A percentile compares a stretch with the other conserved stretches of the same genome.
phyloP scores from a whole-genome alignment of 1,139 yeast species.

The Candida gigantensis region DNA sequence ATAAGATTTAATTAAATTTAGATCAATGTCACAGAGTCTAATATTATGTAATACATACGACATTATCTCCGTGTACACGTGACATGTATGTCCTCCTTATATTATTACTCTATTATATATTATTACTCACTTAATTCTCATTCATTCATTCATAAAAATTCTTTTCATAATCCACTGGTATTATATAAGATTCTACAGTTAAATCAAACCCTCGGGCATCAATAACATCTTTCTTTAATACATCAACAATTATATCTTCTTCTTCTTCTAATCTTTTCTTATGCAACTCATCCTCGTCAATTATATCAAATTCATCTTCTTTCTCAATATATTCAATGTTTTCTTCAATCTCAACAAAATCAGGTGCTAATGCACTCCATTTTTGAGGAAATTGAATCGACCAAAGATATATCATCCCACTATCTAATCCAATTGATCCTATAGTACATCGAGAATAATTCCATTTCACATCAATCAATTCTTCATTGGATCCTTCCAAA shows the following conservation, averaged over 20 bases:
- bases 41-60: no score
- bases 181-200: constrained; percentile 41
- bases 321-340: constrained; percentile 84
- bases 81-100: no score
- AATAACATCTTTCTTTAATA: constrained; percentile 56
- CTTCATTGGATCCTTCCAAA: constrained; percentile 90
- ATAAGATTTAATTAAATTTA: no score
- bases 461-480: constrained; percentile 83
- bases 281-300: constrained; percentile 62
- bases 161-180: constrained; percentile 41
- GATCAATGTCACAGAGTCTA: no score
- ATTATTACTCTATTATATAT: no score
- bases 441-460: constrained; percentile 73
- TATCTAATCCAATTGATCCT: constrained; percentile 86
- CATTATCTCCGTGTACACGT: no score
- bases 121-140: no score
- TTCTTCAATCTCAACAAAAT: constrained; percentile 92
- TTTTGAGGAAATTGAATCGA: constrained; percentile 81
- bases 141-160: constrained; percentile 11
- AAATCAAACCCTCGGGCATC: constrained; percentile 72
- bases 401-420: constrained; percentile 85
- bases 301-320: constrained; percentile 90
- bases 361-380: constrained; percentile 98
- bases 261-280: constrained; percentile 67
- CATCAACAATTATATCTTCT: constrained; percentile 69